A percentile compares a stretch with the other conserved stretches of the same genome.
phyloP scores from a whole-genome alignment of 2,329 filamentous ascomycete genomes.

The Mycosphaerella arachidis region DNA sequence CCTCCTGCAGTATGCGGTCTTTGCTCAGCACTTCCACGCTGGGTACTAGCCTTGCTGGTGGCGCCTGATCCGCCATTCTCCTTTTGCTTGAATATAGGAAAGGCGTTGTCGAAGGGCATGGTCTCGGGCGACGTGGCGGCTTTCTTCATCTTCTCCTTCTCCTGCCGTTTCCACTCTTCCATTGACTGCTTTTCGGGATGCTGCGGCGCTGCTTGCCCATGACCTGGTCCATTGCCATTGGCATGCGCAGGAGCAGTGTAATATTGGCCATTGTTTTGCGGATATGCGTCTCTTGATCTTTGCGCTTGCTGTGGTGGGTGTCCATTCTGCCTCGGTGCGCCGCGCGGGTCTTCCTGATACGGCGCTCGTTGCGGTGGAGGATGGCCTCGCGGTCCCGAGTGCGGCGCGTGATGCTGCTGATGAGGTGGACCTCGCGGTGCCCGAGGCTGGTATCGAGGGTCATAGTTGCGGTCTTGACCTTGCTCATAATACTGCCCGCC shows the following conservation, averaged over 20 bases:
- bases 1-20: slow-evolving; percentile 9
- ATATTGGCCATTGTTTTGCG: slow-evolving; percentile 3
- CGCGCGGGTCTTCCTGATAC: slow-evolving; percentile 6
- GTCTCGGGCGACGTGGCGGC: slow-evolving; percentile 26
- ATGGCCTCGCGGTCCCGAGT: slow-evolving; percentile 7
- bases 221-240: neutral
- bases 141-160: slow-evolving; percentile 30
- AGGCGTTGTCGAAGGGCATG: slow-evolving; percentile 43
- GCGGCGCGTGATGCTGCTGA: slow-evolving; percentile 3
- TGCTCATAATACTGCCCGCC: slow-evolving; percentile 12
- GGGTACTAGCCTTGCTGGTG: slow-evolving; percentile 10
- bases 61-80: slow-evolving; percentile 11
- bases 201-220: slow-evolving; percentile 7
- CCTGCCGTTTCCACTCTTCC: slow-evolving; percentile 33
- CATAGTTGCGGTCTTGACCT: slow-evolving; percentile 20
- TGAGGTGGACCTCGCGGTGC: slow-evolving; percentile 17
- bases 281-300: neutral
- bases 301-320: slow-evolving; percentile 7
- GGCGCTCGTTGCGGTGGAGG: slow-evolving; percentile 6
- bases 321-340: slow-evolving; percentile 10
- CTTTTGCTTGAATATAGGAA: slow-evolving; percentile 42
- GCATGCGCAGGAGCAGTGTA: neutral
- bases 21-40: slow-evolving; percentile 24
- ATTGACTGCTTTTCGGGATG: slow-evolving; percentile 24
- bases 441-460: slow-evolving; percentile 26